These are phyloP conservation scores for Amanita jacksonii DNA, from an alignment of 768 basidiomycete genomes.

Conservation along the genomic window DNA sequence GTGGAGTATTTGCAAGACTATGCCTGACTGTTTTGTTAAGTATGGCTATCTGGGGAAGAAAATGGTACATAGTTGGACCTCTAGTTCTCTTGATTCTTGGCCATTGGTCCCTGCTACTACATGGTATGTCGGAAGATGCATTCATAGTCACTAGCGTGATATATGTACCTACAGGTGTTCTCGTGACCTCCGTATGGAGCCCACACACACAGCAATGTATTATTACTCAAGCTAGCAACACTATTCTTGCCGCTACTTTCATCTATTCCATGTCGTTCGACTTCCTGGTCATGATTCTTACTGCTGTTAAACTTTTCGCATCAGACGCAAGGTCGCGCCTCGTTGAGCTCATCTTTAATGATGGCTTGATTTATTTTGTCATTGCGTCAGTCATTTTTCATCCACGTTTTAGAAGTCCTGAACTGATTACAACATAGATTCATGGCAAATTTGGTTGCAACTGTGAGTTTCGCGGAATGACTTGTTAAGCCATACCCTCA, in stretches of 20 bases:
- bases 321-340: conserved; percentile 41
- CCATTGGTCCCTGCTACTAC: conserved; percentile 64
- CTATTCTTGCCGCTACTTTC: conserved; percentile 53
- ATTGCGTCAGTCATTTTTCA: conserved; percentile 45
- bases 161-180: conserved; percentile 32
- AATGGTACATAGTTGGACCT: conserved; percentile 39
- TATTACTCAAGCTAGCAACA: conserved; percentile 51
- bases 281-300: conserved; percentile 49
- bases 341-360: conserved; percentile 57
- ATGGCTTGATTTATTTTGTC: conserved; percentile 63
- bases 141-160: not conserved
- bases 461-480: conserved; percentile 29
- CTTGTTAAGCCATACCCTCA: not conserved
- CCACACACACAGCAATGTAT: conserved; percentile 35
- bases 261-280: conserved; percentile 73
- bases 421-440: conserved; percentile 32
- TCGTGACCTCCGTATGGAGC: conserved; percentile 51
- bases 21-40: conserved; percentile 21
- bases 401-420: not conserved
- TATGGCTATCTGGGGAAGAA: conserved; percentile 63
- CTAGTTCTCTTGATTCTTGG: conserved; percentile 50
- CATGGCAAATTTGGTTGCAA: conserved; percentile 56
- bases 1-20: not conserved
- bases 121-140: conserved; percentile 31
- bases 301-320: conserved; percentile 49